Evolutionary conservation across 2,329 filamentous ascomycete species (phyloP).

Genomic region (Cladosporium sphaerospermum): DNA sequence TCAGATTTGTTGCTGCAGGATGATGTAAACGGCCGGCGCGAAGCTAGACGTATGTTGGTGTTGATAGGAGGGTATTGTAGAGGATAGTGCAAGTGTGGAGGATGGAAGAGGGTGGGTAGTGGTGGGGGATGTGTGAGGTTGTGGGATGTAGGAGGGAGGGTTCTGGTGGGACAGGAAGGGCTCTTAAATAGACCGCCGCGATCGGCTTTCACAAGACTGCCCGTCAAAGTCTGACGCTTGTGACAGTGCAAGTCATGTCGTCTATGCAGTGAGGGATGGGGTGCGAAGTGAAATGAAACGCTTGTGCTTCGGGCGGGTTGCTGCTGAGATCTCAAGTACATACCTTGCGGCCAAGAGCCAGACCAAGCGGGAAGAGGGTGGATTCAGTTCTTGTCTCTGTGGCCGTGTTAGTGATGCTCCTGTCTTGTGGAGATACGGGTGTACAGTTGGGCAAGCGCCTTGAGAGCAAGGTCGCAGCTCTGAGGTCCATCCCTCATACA

Average conservation of each 20-base stretch:
- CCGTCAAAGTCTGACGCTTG: background rate
- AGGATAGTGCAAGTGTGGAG: background rate
- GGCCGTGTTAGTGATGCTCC: too few relatives aligned
- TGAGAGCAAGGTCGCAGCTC: too few relatives aligned
- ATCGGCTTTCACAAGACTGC: background rate
- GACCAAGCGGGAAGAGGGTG: too few relatives aligned
- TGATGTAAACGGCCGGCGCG: background rate
- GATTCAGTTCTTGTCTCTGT: too few relatives aligned
- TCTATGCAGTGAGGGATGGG: background rate
- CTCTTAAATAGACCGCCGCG: constrained; percentile 1
- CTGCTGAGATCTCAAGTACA: too few relatives aligned
- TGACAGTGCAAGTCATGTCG: constrained; percentile 6
- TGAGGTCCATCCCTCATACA: too few relatives aligned
- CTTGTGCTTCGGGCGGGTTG: too few relatives aligned
- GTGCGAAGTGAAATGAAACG: background rate
- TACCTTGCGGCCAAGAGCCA: too few relatives aligned
- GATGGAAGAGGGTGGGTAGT: constrained; percentile 7
- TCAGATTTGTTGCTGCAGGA: background rate
- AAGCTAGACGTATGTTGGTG: background rate
- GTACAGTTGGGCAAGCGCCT: too few relatives aligned
- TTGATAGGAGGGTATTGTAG: background rate
- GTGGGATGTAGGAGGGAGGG: constrained; percentile 3
- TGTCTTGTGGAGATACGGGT: too few relatives aligned
- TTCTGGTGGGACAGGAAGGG: background rate
- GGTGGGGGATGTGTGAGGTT: constrained; percentile 6